Percentiles rank a stretch among this genome's conserved stretches.
These are phyloP conservation scores for Tetradesmus lagerheimii DNA, from an alignment of 139 green algal genomes.

Conservation along the genomic window DNA sequence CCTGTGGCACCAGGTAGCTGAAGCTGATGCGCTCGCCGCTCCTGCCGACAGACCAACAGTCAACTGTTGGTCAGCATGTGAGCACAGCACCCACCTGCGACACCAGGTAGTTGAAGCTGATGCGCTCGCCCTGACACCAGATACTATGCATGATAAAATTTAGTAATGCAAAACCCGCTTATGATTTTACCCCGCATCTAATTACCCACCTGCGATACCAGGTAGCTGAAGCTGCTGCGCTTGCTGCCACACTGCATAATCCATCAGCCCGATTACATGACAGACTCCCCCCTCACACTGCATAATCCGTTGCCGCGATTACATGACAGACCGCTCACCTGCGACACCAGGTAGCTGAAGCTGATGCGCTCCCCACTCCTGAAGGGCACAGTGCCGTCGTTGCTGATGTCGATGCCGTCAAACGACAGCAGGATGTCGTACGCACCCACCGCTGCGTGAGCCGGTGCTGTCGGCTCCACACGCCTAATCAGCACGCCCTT, in stretches of 20 bases:
- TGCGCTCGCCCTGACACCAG: slow-evolving; percentile 96
- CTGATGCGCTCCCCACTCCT: slow-evolving; percentile 92
- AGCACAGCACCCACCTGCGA: slow-evolving; percentile 6
- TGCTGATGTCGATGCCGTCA: slow-evolving; percentile 82
- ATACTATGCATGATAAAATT: too few species aligned
- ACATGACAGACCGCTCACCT: too few species aligned
- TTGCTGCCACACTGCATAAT: slow-evolving; percentile 77
- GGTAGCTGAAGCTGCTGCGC: slow-evolving; percentile 93
- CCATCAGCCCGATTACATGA: neutral
- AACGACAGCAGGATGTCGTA: slow-evolving; percentile 92
- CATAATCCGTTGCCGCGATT: neutral
- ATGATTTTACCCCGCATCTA: neutral
- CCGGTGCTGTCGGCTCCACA: slow-evolving; percentile 66
- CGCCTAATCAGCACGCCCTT: slow-evolving; percentile 80
- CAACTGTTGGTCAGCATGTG: too few species aligned
- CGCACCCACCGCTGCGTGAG: slow-evolving; percentile 18
- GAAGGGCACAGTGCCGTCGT: slow-evolving; percentile 97
- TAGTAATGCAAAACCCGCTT: too few species aligned
- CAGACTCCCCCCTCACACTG: neutral
- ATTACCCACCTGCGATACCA: slow-evolving; percentile 73
- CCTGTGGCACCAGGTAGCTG: slow-evolving; percentile 88
- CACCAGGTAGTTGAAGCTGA: slow-evolving; percentile 93
- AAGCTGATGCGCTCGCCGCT: slow-evolving; percentile 95
- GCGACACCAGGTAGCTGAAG: slow-evolving; percentile 91
- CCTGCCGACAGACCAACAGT: too few species aligned